Base-by-base conservation (phyloP, 2,329 filamentous ascomycete species). In the Escovopsis sp. region DNA sequence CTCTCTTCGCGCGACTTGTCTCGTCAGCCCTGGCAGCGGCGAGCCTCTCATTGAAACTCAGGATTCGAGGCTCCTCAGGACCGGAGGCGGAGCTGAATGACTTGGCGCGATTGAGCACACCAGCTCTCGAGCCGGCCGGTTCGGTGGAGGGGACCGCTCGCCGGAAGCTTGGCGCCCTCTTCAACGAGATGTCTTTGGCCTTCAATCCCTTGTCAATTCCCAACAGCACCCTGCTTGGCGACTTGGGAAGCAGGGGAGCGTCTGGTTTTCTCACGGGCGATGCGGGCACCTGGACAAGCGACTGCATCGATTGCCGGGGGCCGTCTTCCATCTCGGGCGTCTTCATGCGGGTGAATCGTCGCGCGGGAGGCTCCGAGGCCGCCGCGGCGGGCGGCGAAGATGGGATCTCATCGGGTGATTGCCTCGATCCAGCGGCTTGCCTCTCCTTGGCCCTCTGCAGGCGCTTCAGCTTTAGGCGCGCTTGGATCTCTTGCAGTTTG, bases 131-230 rank as follows among this genome's bases (percentile, higher is more conserved):
- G 9, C 38, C 35, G 6, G 43, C 32, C 6, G 45, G 41, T 11
- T 38, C 34, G 13, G 42, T 38, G 29, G 35, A 40, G 37, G 42
- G 41, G 17, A 39, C 43, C 15, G 29, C 17, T 18, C 49, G 43
- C 34, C 58, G 61, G 21, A 63, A 50, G 38, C 60, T 68, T 3
- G 75, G 66, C 3, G 83, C 75, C 44, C 84, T 69, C 55, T 83
- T 90, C 19, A 96, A 61, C 3, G 87, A 94, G 23, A 96, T 68
- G 47, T 94, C 85, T 39, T 73, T 73, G 2, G 79, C 86, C 46
- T 68, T 79, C 26, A 87, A 61, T 1, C 85, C 86, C 53, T 93
- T 92, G 57, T 94, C 87, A 41, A 96, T 92, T 5, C 90, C 88
- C 13, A 96, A 56, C 14, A 85, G 58, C 12, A 90, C 72, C 40